phyloP scores from a whole-genome alignment of 768 basidiomycete genomes.

The Boletus reticulatus region DNA sequence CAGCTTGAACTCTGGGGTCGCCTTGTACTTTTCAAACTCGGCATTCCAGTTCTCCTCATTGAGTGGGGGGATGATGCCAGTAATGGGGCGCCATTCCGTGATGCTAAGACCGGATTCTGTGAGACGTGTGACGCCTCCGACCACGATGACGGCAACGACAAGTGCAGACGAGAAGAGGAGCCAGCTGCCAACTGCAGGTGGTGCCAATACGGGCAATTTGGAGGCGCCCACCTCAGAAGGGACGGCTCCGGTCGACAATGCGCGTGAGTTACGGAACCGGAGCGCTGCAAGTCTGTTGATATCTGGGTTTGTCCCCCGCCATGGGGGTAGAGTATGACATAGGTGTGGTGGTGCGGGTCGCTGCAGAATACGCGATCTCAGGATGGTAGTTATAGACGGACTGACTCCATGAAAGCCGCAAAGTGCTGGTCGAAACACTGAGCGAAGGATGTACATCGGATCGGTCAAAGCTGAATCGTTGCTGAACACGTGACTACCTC shows the following conservation, averaged over 20 bases:
- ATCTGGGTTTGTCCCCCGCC: not conserved
- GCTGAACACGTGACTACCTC: constrained; percentile 18
- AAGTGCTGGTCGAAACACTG: constrained; percentile 16
- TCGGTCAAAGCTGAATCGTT: not conserved
- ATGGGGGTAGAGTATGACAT: constrained; percentile 4
- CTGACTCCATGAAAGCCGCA: constrained; percentile 3
- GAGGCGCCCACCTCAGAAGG: constrained; percentile 15
- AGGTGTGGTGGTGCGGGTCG: not conserved
- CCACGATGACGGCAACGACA: constrained; percentile 89
- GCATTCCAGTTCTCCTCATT: constrained; percentile 71
- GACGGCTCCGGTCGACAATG: constrained; percentile 38
- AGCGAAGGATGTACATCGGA: constrained; percentile 23
- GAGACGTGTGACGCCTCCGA: constrained; percentile 93
- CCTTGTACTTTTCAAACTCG: constrained; percentile 93
- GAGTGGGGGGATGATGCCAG: constrained; percentile 84
- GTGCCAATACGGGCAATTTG: constrained; percentile 55
- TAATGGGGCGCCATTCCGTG: constrained; percentile 95
- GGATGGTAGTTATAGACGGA: not conserved
- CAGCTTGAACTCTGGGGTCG: constrained; percentile 95
- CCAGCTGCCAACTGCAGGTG: constrained; percentile 78
- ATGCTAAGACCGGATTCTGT: constrained; percentile 98
- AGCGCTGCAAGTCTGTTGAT: not conserved
- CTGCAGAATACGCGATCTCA: constrained; percentile 10
- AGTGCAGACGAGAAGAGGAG: constrained; percentile 80
- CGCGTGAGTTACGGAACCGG: constrained; percentile 32